A percentile compares a stretch with the other conserved stretches of the same genome.
phyloP scores from a whole-genome alignment of 2,329 filamentous ascomycete genomes.

The Tolypocladium nubicola region DNA sequence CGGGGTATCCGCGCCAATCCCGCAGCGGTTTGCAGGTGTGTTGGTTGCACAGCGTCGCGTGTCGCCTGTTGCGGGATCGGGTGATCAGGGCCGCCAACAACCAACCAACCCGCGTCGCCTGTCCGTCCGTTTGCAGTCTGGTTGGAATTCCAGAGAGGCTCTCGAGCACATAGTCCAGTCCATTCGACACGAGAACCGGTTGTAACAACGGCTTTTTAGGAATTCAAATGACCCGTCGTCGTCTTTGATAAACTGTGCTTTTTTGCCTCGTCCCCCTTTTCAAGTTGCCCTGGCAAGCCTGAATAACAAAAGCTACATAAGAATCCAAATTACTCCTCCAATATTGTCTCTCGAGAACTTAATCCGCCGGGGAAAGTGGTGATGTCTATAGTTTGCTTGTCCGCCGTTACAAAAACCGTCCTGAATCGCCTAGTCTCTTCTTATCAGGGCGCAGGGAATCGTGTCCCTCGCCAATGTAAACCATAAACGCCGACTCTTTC shows the following conservation, averaged over 20 bases:
- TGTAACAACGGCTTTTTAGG: neutral
- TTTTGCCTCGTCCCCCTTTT: neutral
- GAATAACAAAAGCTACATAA: neutral
- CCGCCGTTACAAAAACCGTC: constrained; percentile 4
- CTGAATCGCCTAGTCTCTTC: constrained; percentile 8
- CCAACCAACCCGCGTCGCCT: neutral
- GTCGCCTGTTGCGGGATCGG: neutral
- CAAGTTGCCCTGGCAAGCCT: neutral
- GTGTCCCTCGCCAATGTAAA: constrained; percentile 7
- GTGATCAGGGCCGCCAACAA: neutral
- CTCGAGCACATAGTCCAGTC: neutral
- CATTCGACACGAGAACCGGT: neutral
- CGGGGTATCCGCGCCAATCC: neutral
- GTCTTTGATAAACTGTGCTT: neutral
- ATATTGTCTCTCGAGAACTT: neutral
- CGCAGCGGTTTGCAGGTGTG: neutral
- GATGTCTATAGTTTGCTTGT: constrained; percentile 10
- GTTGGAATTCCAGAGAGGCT: neutral
- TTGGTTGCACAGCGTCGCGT: neutral
- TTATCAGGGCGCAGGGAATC: constrained; percentile 1
- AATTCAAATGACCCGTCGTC: constrained; percentile 13
- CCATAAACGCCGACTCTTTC: constrained; percentile 27
- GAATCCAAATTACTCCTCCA: neutral
- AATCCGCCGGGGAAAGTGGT: constrained; percentile 5
- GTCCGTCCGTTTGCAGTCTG: neutral